Percentiles rank a stretch among this genome's conserved stretches.
Conservation (phyloP, 1,284 basidiomycete genomes). For the Leccinum pallidistipes region DNA sequence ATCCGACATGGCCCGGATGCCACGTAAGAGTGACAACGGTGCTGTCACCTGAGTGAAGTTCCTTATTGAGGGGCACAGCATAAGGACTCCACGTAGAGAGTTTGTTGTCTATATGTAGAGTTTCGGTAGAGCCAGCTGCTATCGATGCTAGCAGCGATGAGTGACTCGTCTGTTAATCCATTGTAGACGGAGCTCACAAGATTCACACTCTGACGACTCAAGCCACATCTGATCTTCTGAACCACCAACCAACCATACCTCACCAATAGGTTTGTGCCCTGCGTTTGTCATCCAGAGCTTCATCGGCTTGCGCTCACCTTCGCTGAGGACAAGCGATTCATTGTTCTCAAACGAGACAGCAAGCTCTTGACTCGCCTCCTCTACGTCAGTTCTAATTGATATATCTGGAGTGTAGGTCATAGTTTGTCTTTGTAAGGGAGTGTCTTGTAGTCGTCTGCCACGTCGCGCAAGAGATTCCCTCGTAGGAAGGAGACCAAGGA, state of each 20-base stretch:
- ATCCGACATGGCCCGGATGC: slow-evolving; percentile 49
- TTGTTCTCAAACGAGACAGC: slow-evolving; percentile 56
- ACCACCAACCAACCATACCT: slow-evolving; percentile 67
- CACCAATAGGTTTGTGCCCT: slow-evolving; percentile 55
- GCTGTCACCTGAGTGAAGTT: slow-evolving; percentile 42
- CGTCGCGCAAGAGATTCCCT: slow-evolving; percentile 61
- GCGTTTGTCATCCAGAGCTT: slow-evolving; percentile 60
- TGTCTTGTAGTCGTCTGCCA: slow-evolving; percentile 69
- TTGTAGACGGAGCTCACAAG: slow-evolving; percentile 19
- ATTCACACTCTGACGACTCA: slow-evolving; percentile 6
- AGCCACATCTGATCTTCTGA: slow-evolving; percentile 64
- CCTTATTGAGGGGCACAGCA: slow-evolving; percentile 41
- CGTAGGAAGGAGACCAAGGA: slow-evolving; percentile 64
- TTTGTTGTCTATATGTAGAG: slow-evolving; percentile 50
- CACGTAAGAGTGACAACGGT: slow-evolving; percentile 51
- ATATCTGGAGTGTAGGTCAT: slow-evolving; percentile 67
- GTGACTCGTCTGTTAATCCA: slow-evolving; percentile 9
- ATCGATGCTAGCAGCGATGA: slow-evolving; percentile 33
- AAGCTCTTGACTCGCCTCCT: slow-evolving; percentile 59
- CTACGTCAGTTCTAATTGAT: slow-evolving; percentile 54
- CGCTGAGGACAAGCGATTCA: slow-evolving; percentile 47
- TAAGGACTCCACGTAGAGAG: slow-evolving; percentile 49
- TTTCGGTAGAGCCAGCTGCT: slow-evolving; percentile 18
- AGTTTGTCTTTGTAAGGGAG: slow-evolving; percentile 62
- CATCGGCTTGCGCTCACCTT: slow-evolving; percentile 62